Conservation (phyloP, 805 yeast genomes). For the Schwanniomyces polymorphus region DNA sequence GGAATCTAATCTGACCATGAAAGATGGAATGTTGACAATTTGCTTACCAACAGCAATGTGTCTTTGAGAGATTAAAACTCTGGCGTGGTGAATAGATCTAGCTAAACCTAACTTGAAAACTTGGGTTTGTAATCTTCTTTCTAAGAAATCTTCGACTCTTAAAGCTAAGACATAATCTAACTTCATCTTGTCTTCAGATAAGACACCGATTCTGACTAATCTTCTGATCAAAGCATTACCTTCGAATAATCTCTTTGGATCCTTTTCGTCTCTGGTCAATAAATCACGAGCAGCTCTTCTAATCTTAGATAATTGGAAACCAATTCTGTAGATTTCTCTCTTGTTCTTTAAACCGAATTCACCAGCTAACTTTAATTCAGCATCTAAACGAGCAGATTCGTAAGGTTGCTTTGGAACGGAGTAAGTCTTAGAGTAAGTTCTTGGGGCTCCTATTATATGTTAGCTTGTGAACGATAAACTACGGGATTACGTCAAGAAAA, state of each 20-base stretch:
- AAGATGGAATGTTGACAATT: constrained; percentile 97
- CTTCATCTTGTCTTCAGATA: constrained; percentile 99
- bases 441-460: constrained; percentile 80
- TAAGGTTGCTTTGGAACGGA: constrained; percentile 99
- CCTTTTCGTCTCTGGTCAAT: constrained; percentile 99
- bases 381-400: constrained; percentile 99
- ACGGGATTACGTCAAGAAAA: not conserved
- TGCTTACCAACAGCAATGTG: constrained; percentile 99
- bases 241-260: constrained; percentile 99
- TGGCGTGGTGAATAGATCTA: constrained; percentile 99
- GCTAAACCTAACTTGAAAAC: constrained; percentile 99
- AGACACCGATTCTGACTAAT: constrained; percentile 98
- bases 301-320: constrained; percentile 98
- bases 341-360: constrained; percentile 99
- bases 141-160: constrained; percentile 98
- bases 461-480: constrained; percentile 14
- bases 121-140: constrained; percentile 99
- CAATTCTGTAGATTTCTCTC: constrained; percentile 99
- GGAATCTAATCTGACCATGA: constrained; percentile 99
- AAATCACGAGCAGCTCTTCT: constrained; percentile 99
- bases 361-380: constrained; percentile 99
- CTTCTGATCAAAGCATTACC: constrained; percentile 99
- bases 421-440: constrained; percentile 99
- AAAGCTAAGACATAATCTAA: constrained; percentile 99
- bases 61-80: constrained; percentile 98